Percentiles rank a stretch among this genome's conserved stretches.
phyloP scores from a whole-genome alignment of 1,284 basidiomycete genomes.

The Ceratobasidium sp. region DNA sequence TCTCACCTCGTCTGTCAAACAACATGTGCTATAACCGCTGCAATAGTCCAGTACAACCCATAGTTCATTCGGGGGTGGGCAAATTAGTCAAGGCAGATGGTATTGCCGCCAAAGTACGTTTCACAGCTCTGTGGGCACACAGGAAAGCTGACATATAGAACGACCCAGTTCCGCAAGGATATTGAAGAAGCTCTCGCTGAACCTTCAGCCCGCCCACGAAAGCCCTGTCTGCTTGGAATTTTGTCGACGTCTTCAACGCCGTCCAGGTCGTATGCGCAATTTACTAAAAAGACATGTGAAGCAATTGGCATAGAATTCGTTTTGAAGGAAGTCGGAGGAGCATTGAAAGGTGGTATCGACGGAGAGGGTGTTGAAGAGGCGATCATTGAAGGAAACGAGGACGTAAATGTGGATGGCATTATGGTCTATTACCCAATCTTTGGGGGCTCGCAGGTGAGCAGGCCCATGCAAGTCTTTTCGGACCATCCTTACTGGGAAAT shows the following conservation, averaged over 20 bases:
- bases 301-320: conserved; percentile 89
- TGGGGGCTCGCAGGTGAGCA: conserved; percentile 76
- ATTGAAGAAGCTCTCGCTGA: conserved; percentile 10
- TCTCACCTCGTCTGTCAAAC: neutral
- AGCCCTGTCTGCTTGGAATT: conserved; percentile 89
- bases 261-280: conserved; percentile 91
- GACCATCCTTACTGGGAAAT: conserved; percentile 36
- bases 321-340: conserved; percentile 59
- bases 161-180: conserved; percentile 10
- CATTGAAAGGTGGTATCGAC: conserved; percentile 59
- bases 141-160: no score
- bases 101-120: conserved; percentile 65
- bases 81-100: conserved; percentile 76
- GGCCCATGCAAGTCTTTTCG: conserved; percentile 40
- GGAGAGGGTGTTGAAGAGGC: conserved; percentile 89
- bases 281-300: conserved; percentile 91
- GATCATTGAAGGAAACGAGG: conserved; percentile 93
- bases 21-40: conserved; percentile 2
- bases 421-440: conserved; percentile 98
- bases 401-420: conserved; percentile 87
- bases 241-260: conserved; percentile 87
- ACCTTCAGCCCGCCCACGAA: conserved; percentile 47
- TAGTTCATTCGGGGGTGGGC: conserved; percentile 61
- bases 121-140: no score
- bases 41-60: conserved; percentile 16